Base-by-base conservation (phyloP, 495 filamentous ascomycete species). In the Apodospora peruviana region DNA sequence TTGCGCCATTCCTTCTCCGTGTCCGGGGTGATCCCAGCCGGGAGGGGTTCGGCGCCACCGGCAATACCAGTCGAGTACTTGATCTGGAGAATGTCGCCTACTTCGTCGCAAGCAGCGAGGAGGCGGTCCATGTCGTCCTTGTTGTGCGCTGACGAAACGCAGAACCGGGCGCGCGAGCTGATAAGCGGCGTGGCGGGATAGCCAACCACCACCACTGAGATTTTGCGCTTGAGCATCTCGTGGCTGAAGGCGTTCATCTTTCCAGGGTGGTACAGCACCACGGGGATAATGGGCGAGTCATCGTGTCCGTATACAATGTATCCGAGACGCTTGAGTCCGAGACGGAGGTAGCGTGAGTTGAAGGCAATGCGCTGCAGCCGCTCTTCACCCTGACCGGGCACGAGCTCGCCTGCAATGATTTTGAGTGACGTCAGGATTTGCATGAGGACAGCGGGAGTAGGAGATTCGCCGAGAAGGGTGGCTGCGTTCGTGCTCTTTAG, bases 191-290 rank as follows among this genome's bases (percentile, higher is more conserved):
- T 98, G 16, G 93, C 93, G 1, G 93, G 93, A 60, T 98, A 98
- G 40, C 93, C 94, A 50, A 98, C 93, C 32, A 98, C 86, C 39
- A 98, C 93, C 39, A 97, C 90, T n/a, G 91, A 91, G 52, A 98
- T 97, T 69, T 95, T 96, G 54, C 93, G 88, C 59, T 84, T 85
- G 25, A 97, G 79, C 93, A 98, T 97, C 67, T 97, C 91, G 65
- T 95, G 93, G 27, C 89, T 95, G 69, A 98, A 98, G 25, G 93
- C 93, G 7, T 93, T 87, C 73, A 98, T 95, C 69, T 98, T 98
- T 47, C 86, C 93, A 9, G 93, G 94, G 70, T 95, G 89, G 74
- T 96, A 98, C 25, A 98, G 81, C 47, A 96, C 73, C 58, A 97
- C 52, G 42, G 93, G 93, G 53, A 98, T 89, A 66, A 98, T 97